Evolutionary conservation across 371 early-diverging fungal genomes (phyloP), one percentile per base, ranked within the genome.

Genomic region (Mucor piriformis): DNA sequence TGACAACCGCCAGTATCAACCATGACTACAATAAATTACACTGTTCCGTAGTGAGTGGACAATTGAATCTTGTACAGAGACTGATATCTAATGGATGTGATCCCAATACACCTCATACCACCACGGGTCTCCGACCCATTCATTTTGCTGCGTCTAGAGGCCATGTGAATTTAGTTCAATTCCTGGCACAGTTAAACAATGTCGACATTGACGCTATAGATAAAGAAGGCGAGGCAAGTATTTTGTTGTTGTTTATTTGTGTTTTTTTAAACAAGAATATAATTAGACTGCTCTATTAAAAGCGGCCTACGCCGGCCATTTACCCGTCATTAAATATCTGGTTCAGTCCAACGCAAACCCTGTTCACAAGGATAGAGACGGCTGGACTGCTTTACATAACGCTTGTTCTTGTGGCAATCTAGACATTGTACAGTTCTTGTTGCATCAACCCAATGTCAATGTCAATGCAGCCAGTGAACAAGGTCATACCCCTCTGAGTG

Each of bases 351-450:
- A 73, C 6, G 89, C 90, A 1, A 67, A 88, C 49, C 76, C 82
- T 32, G 44, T 73, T 20, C 78, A 81, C 32, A 48, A 69, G 18
- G 92, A 91, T 59, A 67, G 69, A 38, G 90, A 91, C 54, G 91
- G 92, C 0, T 92, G 91, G 91, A 84, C 88, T 10, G 81, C 88
- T 1, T 74, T 92, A n/a, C 93, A 91, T 67, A 89, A 88, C 63
- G 86, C 88, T 24, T 78, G 79, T 29, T 76, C 84, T 2, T 60
- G 61, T 27, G 86, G 86, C 0, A 76, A 78, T 53, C 55, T 79
- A 4, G 64, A 76, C 2, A 61, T 86, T 27, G 85, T 84, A 1
- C 63, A 75, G 7, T 71, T 72, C 15, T 72, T 88, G 6, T 51
- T 82, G 12, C 73, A 24, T 40, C 52, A 76, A 37, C 66, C 72